Conservation (phyloP, 2,329 filamentous ascomycete species). For the Capronia americana region DNA sequence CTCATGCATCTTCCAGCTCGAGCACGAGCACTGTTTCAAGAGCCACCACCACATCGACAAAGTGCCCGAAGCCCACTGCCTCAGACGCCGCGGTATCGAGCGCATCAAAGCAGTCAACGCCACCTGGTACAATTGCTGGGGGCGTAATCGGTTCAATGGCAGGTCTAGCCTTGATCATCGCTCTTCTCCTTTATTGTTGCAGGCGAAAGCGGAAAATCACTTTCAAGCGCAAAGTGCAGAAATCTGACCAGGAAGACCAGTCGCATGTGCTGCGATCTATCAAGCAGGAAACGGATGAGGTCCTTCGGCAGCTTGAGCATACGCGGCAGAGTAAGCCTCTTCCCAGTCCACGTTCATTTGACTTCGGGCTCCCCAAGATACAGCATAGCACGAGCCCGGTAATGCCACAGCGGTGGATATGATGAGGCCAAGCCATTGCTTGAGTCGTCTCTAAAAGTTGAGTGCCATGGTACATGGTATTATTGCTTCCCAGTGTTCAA, state of each 20-base stretch:
- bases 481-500: background rate
- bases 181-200: slow-evolving; percentile 30
- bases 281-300: slow-evolving; percentile 19
- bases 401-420: slow-evolving; percentile 29
- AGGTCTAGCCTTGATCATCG: slow-evolving; percentile 29
- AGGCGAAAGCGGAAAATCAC: slow-evolving; percentile 29
- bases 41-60: slow-evolving; percentile 9
- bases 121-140: slow-evolving; percentile 32
- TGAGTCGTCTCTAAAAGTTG: background rate
- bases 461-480: background rate
- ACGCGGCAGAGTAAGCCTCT: slow-evolving; percentile 1
- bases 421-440: background rate
- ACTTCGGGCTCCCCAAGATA: slow-evolving; percentile 30
- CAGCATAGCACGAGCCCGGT: slow-evolving; percentile 20
- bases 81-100: slow-evolving; percentile 6
- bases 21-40: background rate
- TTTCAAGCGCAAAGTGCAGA: slow-evolving; percentile 30
- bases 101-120: background rate
- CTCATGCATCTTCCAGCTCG: slow-evolving; percentile 17
- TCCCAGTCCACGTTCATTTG: slow-evolving; percentile 28
- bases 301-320: slow-evolving; percentile 22
- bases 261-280: slow-evolving; percentile 13
- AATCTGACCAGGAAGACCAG: slow-evolving; percentile 17
- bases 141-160: slow-evolving; percentile 33
- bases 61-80: slow-evolving; percentile 19